A percentile compares a stretch with the other conserved stretches of the same genome.
Conservation (phyloP, 768 basidiomycete species). For the Cubamyces sp. region DNA sequence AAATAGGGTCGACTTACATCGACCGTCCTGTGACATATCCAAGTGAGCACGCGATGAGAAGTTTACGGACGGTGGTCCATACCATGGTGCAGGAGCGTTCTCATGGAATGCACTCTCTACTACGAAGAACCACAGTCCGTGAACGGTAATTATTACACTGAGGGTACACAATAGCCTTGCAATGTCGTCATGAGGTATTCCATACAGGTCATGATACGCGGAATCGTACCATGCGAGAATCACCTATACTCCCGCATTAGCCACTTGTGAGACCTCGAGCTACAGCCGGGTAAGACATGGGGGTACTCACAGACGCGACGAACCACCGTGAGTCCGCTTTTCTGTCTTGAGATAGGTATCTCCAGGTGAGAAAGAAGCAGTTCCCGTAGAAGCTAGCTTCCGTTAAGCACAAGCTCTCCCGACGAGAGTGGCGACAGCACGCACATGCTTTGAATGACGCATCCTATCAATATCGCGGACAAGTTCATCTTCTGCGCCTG, state of each 20-base stretch:
- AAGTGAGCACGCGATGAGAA: not conserved
- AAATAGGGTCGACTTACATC: not conserved
- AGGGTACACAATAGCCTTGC: not conserved
- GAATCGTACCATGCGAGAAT: slow-evolving; percentile 1
- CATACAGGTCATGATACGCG: not conserved
- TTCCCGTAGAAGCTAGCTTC: slow-evolving; percentile 3
- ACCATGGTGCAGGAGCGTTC: not conserved
- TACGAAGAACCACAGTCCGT: slow-evolving; percentile 10
- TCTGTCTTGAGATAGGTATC: not conserved
- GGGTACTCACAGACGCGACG: not conserved
- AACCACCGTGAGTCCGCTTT: slow-evolving; percentile 1
- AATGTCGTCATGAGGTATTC: not conserved
- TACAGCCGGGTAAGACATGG: too few relatives aligned
- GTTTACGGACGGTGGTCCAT: not conserved
- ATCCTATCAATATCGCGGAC: not conserved
- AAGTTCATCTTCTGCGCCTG: slow-evolving; percentile 4
- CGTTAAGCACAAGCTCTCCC: not conserved
- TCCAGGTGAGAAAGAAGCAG: slow-evolving; percentile 1
- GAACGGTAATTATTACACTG: not conserved
- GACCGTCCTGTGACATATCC: not conserved
- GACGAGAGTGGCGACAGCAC: not conserved
- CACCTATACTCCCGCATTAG: not conserved
- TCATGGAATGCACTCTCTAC: not conserved
- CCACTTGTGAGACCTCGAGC: too few relatives aligned
- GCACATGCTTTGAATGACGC: slow-evolving; percentile 2